phyloP scores from a whole-genome alignment of 768 basidiomycete genomes.

The Leccinum pellstonianum region DNA sequence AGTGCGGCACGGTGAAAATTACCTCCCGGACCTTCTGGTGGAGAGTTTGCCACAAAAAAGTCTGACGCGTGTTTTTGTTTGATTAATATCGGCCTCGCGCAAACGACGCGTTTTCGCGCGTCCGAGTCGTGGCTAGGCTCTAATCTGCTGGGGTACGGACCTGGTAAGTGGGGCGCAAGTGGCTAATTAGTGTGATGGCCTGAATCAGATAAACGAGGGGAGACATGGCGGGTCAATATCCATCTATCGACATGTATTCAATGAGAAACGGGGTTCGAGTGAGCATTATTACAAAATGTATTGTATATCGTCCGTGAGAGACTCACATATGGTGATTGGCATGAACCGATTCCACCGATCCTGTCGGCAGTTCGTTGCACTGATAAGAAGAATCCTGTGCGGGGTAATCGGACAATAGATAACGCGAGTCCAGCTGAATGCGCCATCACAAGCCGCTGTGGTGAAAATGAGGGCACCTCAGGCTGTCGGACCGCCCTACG shows the following conservation, averaged over 20 bases:
- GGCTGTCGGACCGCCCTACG: neutral
- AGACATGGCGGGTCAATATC: neutral
- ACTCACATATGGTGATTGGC: slow-evolving; percentile 4
- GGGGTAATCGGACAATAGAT: neutral
- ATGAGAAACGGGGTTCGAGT: neutral
- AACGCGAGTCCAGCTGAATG: neutral
- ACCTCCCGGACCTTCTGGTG: neutral
- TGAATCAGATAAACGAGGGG: neutral
- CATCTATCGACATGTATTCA: neutral
- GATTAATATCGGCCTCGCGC: neutral
- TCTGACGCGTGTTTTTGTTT: neutral
- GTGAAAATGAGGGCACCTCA: neutral
- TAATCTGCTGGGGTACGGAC: neutral
- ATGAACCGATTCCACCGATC: slow-evolving; percentile 3
- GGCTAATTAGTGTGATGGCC: neutral
- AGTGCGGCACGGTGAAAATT: neutral
- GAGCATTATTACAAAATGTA: neutral
- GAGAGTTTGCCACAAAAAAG: slow-evolving; percentile 2
- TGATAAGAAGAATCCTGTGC: neutral
- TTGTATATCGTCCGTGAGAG: neutral
- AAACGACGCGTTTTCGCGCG: neutral
- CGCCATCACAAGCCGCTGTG: neutral
- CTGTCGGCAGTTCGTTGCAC: slow-evolving; percentile 4
- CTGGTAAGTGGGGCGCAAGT: neutral
- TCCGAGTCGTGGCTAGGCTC: neutral